phyloP scores from a whole-genome alignment of 2,329 filamentous ascomycete species.

The Samsoniella hepiali region DNA sequence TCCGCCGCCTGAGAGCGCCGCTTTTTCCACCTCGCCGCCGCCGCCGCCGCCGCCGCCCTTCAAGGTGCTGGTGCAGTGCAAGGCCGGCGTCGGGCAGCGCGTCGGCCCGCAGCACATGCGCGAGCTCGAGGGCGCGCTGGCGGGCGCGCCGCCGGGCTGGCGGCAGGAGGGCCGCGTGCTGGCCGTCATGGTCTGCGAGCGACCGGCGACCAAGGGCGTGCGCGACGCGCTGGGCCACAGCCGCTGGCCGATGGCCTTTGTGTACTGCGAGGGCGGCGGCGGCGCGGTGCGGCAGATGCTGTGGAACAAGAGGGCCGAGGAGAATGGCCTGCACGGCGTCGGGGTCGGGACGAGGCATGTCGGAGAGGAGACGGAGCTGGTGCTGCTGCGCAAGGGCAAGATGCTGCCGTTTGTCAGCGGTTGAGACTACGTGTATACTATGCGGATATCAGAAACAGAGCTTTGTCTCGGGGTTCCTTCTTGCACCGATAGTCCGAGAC shows the following conservation, averaged over 20 bases:
- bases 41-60: constrained; percentile 31
- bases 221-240: constrained; percentile 67
- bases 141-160: constrained; percentile 71
- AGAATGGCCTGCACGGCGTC: constrained; percentile 59
- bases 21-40: background rate
- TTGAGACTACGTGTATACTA: background rate
- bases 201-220: constrained; percentile 73
- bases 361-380: constrained; percentile 38
- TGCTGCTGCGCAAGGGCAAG: constrained; percentile 51
- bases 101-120: constrained; percentile 60
- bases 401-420: constrained; percentile 26
- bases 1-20: constrained; percentile 2
- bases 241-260: constrained; percentile 67
- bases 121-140: constrained; percentile 78
- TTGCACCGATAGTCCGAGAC: too few relatives aligned
- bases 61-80: constrained; percentile 64
- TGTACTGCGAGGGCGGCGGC: constrained; percentile 59
- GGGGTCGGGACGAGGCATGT: constrained; percentile 48
- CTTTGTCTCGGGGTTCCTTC: too few relatives aligned
- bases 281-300: constrained; percentile 65
- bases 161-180: constrained; percentile 55
- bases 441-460: too few relatives aligned
- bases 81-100: constrained; percentile 50
- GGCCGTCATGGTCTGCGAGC: constrained; percentile 67
- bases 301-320: constrained; percentile 66